Evolutionary conservation across 345 rosid species (phyloP), one percentile per base, ranked within the genome.

Genomic region (Psidium friedrichsthalianum): DNA sequence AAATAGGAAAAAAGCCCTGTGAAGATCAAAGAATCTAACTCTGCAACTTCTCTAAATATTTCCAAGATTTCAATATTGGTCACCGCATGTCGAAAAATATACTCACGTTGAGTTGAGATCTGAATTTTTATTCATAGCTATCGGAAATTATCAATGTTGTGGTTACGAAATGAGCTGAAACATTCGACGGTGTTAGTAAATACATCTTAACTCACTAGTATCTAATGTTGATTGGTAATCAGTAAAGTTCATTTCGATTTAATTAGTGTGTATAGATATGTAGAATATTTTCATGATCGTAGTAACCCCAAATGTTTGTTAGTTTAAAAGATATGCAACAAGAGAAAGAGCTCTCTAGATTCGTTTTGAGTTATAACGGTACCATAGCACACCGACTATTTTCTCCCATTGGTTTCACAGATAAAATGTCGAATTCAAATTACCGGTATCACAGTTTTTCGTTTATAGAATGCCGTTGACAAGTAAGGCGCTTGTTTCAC

Each of bases 401-500:
- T 69, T 69, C 0, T 1, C 25, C 3, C 12, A 1, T 69, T 18
- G 0, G 6, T 20, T 69, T 69, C 25, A 20, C 40, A 18, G 36
- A 69, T 32, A 21, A 13, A 69, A 69, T 69, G 24, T 36, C 1
- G 3, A 20, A 69, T 32, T 69, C 78, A 69, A 69, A 69, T 32
- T 69, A 18, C 24, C 6, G 24, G 24, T 69, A 36, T 11, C 32
- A 32, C 36, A 32, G 0, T 18, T 16, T 20, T 20, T 20, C 24
- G 16, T 69, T 69, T 21, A 5, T 69, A 20, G 47, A 69, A 69
- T 69, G 6, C 4, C 21, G 22, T 36, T 69, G 47, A 36, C 6
- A 52, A 0, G 21, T 0, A 0, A 8, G 24, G 13, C 6, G 1
- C 18, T 36, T 0, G 6, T 9, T 69, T 32, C 47, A 36, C 40